Conservation (phyloP, 2,329 filamentous ascomycete species). For the Alternaria hordeiaustralica region DNA sequence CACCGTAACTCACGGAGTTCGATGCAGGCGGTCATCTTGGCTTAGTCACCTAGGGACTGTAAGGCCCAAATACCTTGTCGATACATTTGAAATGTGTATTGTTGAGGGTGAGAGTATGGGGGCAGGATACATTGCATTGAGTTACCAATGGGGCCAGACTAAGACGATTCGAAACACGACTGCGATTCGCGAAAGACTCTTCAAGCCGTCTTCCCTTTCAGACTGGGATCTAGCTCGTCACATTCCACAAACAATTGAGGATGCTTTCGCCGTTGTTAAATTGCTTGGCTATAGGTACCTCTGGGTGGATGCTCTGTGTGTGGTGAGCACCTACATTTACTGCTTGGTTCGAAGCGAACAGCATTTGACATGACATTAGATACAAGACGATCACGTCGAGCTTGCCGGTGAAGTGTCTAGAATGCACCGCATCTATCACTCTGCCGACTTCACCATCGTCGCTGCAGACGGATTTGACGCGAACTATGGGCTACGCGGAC, state of each 20-base stretch:
- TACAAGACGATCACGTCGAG: neutral
- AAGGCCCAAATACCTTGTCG: neutral
- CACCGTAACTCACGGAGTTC: neutral
- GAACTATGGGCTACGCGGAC: neutral
- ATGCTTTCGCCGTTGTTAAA: neutral
- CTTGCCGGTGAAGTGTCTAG: neutral
- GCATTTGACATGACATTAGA: neutral
- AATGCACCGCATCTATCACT: neutral
- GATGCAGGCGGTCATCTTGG: neutral
- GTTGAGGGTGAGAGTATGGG: neutral
- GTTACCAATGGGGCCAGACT: neutral
- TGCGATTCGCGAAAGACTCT: neutral
- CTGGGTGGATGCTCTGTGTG: neutral
- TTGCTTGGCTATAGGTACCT: neutral
- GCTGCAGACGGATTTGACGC: neutral
- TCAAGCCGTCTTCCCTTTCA: neutral
- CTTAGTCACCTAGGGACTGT: neutral
- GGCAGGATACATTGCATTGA: neutral
- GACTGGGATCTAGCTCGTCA: neutral
- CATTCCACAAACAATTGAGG: neutral
- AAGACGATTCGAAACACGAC: neutral
- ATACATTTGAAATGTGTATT: neutral
- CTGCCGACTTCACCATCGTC: neutral
- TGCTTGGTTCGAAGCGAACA: neutral
- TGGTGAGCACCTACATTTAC: neutral